phyloP scores from a whole-genome alignment of 2,329 filamentous ascomycete genomes.

The Ophiosphaerella korrae region DNA sequence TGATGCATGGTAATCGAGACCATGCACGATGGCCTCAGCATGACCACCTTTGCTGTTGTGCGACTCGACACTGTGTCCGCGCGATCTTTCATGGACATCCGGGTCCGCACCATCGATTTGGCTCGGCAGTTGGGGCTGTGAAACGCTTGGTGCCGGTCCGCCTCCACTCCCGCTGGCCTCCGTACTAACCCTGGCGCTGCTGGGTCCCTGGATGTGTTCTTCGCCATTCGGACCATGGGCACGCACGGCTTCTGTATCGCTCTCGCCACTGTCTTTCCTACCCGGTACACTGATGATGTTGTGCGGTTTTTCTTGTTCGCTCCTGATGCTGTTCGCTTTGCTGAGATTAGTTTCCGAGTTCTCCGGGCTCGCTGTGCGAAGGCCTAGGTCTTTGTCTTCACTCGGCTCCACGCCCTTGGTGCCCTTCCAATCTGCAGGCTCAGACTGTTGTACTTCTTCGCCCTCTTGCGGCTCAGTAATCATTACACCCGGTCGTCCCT shows the following conservation, averaged over 20 bases:
- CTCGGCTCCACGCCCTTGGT: slow-evolving; percentile 46
- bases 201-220: slow-evolving; percentile 37
- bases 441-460: slow-evolving; percentile 71
- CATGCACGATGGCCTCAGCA: slow-evolving; percentile 28
- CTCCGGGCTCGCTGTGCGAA: slow-evolving; percentile 65
- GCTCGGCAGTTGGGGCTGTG: slow-evolving; percentile 21
- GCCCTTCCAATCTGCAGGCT: slow-evolving; percentile 77
- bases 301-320: slow-evolving; percentile 38
- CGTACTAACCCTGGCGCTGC: slow-evolving; percentile 12
- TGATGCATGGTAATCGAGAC: slow-evolving; percentile 36
- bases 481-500: slow-evolving; percentile 48
- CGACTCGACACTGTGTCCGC: slow-evolving; percentile 19
- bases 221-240: slow-evolving; percentile 45
- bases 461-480: slow-evolving; percentile 70
- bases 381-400: slow-evolving; percentile 68
- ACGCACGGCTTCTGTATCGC: slow-evolving; percentile 48
- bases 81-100: slow-evolving; percentile 4
- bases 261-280: slow-evolving; percentile 36
- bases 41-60: slow-evolving; percentile 16
- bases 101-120: slow-evolving; percentile 17
- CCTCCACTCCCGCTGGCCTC: slow-evolving; percentile 21
- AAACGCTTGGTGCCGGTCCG: slow-evolving; percentile 14
- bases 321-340: slow-evolving; percentile 71
- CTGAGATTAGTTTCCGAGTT: slow-evolving; percentile 68
- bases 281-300: slow-evolving; percentile 33